Evolutionary conservation across 208 protist species (phyloP), one percentile per base, ranked within the genome.

Genomic region (Wallacemonas sp.): DNA sequence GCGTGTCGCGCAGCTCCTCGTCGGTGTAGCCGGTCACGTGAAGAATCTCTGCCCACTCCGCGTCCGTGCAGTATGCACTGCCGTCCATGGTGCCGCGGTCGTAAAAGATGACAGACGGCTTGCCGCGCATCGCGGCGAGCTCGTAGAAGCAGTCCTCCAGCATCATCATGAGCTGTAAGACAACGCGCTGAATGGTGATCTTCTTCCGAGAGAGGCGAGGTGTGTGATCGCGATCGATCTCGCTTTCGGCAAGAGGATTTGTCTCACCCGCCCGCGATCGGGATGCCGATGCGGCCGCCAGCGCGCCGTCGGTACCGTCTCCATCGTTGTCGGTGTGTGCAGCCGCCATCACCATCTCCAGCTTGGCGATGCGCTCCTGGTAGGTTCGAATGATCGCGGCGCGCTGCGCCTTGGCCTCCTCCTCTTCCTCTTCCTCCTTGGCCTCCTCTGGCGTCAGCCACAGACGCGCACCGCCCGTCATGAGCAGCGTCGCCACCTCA

Each of bases 81-180:
- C 75, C 69, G 45, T 90, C 80, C 80, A 90, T 78, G 5, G 64
- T 71, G 33, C 83, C 79, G 27, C 83, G 70, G 59, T 90, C 83
- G 58, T 70, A 83, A 34, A 85, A 42, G 8, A 89, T 68, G 17
- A 89, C 63, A 3, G 65, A 57, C 13, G 83, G 79, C 22, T 61
- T 61, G 9, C 39, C 41, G 12, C 38, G 36, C 38, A 71, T 63
- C 10, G 42, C 59, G 6, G 70, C 76, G n/a, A 78, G 34, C 34
- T 72, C 70, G 52, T 70, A 73, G 52, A 81, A 78, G 32, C 53
- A 59, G 58, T 77, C 76, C 52, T 81, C 76, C 8, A 73, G 55
- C 37, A 73, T 67, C 62, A 81, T 66, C 64, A 73, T 77, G 33
- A 79, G 45, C 57, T 83, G 68, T 26, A 81, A 63, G 55, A 86